phyloP scores from a whole-genome alignment of 2,329 filamentous ascomycete species.

The Aplosporella prunicola region DNA sequence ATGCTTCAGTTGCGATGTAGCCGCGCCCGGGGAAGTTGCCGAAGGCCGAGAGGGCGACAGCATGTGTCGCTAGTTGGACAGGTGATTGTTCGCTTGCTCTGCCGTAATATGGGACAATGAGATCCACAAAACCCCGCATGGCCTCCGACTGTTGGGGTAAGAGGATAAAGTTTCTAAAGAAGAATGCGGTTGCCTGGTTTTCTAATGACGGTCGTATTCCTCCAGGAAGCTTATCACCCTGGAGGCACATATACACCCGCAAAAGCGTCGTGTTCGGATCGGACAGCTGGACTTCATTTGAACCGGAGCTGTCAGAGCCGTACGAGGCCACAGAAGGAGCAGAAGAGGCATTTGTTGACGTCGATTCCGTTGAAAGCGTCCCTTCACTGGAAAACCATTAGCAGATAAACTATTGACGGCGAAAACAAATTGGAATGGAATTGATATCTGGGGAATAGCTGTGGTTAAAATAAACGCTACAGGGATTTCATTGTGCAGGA shows the following conservation, averaged over 20 bases:
- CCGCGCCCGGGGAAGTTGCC: constrained; percentile 30
- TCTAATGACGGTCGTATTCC: constrained; percentile 24
- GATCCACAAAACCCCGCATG: constrained; percentile 30
- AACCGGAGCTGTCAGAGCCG: no score
- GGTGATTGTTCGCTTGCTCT: constrained; percentile 24
- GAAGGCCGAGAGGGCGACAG: constrained; percentile 29
- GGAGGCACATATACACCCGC: background rate
- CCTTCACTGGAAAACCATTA: no score
- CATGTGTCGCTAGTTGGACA: constrained; percentile 31
- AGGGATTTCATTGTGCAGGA: no score
- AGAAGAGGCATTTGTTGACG: no score
- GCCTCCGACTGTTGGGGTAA: constrained; percentile 29
- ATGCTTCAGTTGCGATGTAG: constrained; percentile 24
- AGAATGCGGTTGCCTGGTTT: constrained; percentile 31
- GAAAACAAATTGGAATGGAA: no score
- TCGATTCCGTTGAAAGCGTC: no score
- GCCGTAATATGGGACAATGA: constrained; percentile 30
- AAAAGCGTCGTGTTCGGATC: no score
- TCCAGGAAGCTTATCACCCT: constrained; percentile 11
- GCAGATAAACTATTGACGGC: no score
- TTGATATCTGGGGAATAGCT: no score
- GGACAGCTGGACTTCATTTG: no score
- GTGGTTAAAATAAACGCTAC: no score
- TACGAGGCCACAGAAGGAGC: no score
- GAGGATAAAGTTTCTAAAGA: constrained; percentile 33